Evolutionary conservation across 257 asterid genomes (phyloP).

Genomic region (Coffea eugenioides): DNA sequence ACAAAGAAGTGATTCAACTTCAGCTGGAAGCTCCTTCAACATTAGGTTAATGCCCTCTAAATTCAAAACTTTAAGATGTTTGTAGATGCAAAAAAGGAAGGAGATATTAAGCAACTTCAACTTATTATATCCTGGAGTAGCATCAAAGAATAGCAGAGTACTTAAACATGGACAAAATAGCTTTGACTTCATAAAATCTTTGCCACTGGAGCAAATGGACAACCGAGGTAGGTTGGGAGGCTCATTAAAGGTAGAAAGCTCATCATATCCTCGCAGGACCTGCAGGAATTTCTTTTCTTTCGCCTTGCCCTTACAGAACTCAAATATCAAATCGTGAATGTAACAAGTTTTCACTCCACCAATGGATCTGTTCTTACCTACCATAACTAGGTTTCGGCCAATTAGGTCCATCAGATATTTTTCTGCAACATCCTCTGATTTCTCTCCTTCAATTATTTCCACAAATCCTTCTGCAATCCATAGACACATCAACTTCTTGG

Average conservation of each 20-base stretch:
- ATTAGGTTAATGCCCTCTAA: too few species aligned
- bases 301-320: not conserved
- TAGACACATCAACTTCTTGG: too few species aligned
- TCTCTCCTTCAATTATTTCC: too few species aligned
- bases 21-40: too few species aligned
- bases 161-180: too few species aligned
- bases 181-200: not conserved
- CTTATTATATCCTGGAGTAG: too few species aligned
- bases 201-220: not conserved
- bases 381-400: not conserved
- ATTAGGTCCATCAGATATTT: not conserved
- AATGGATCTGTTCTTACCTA: not conserved
- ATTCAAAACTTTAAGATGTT: too few species aligned
- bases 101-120: too few species aligned
- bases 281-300: not conserved
- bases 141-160: too few species aligned
- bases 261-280: not conserved
- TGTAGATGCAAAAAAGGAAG: too few species aligned
- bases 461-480: too few species aligned
- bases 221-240: not conserved
- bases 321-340: not conserved
- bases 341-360: constrained; percentile 1
- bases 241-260: not conserved
- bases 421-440: not conserved
- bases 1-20: too few species aligned